These are phyloP conservation scores for Microthlaspi erraticum DNA, from an alignment of 345 rosid species.

Conservation along the genomic window DNA sequence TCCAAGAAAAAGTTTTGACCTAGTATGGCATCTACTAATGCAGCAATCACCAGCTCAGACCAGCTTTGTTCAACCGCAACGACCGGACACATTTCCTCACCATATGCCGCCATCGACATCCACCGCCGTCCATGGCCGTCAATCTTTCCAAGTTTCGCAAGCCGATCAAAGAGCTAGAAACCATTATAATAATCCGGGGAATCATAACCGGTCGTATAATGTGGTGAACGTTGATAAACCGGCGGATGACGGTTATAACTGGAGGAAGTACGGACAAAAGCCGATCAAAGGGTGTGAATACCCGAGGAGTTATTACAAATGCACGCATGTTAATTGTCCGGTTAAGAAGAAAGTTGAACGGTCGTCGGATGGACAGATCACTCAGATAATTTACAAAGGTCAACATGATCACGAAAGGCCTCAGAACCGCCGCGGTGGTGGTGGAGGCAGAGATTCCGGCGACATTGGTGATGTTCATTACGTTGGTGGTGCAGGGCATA, in stretches of 20 bases:
- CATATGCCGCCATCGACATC: constrained; percentile 51
- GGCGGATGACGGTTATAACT: constrained; percentile 89
- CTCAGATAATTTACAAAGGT: constrained; percentile 94
- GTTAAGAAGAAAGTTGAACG: constrained; percentile 97
- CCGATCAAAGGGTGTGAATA: constrained; percentile 92
- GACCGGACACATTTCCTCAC: constrained; percentile 30
- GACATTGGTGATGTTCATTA: constrained; percentile 40
- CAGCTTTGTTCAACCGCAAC: constrained; percentile 31
- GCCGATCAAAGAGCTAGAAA: constrained; percentile 55
- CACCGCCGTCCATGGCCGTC: constrained; percentile 50
- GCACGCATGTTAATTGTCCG: constrained; percentile 77
- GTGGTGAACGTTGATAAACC: constrained; percentile 71
- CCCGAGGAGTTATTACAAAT: constrained; percentile 97
- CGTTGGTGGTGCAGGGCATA: constrained; percentile 35
- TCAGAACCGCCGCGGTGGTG: constrained; percentile 72
- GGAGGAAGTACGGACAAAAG: constrained; percentile 98
- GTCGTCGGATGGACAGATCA: constrained; percentile 79
- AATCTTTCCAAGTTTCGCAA: constrained; percentile 56
- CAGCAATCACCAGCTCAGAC: constrained; percentile 29
- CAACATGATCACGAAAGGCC: constrained; percentile 89
- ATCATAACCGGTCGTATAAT: constrained; percentile 40
- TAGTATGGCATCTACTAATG: constrained; percentile 10
- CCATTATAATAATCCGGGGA: constrained; percentile 45
- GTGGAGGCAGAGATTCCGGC: constrained; percentile 37
- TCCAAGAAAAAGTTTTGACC: no score